Evolutionary conservation across 2,329 filamentous ascomycete genomes (phyloP).

Genomic region (Helicocarpus griseus): DNA sequence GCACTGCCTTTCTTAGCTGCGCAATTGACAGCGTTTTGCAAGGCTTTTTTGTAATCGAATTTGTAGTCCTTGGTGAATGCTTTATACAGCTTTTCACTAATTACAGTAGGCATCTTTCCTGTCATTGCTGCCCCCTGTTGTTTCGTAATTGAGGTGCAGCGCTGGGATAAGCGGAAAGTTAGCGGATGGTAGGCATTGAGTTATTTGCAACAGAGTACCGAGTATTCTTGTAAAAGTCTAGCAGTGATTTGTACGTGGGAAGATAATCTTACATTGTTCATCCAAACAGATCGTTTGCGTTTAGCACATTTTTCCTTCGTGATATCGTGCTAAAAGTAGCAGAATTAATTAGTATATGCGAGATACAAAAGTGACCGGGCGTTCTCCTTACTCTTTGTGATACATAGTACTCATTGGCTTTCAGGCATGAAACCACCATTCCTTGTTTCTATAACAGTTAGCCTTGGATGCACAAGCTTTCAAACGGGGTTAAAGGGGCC

Average conservation of each 20-base stretch:
- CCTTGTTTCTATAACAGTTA: constrained; percentile 7
- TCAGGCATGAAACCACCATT: constrained; percentile 1
- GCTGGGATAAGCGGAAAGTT: neutral
- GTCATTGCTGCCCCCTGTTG: neutral
- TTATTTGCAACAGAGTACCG: no score
- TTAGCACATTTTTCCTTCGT: constrained; percentile 1
- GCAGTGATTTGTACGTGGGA: neutral
- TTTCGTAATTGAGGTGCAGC: neutral
- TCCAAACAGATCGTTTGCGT: neutral
- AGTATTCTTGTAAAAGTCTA: neutral
- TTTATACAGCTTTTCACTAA: neutral
- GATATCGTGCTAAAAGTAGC: neutral
- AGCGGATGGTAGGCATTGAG: no score
- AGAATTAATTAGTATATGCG: neutral
- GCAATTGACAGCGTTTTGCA: constrained; percentile 5
- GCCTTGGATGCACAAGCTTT: neutral
- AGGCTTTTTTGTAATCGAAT: constrained; percentile 2
- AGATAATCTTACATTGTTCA: neutral
- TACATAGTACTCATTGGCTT: neutral
- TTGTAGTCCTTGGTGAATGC: neutral
- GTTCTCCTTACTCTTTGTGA: neutral
- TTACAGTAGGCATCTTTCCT: neutral
- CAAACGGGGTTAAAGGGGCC: neutral
- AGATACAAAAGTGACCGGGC: neutral
- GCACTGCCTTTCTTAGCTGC: neutral